phyloP scores from a whole-genome alignment of 2,329 filamentous ascomycete genomes.

The Trichoderma koningiopsis region DNA sequence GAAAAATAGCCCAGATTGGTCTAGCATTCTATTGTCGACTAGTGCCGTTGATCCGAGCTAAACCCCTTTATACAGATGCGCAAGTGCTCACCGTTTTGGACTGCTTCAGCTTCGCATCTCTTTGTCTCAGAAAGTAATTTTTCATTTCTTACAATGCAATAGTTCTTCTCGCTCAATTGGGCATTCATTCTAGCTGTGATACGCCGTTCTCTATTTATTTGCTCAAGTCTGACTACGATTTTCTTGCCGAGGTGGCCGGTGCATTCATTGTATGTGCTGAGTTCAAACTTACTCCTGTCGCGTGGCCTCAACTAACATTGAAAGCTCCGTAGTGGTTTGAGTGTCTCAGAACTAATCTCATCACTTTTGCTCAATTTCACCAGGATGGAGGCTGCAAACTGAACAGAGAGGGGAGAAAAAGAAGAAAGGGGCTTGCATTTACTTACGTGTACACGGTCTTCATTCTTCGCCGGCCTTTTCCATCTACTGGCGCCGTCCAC shows the following conservation, averaged over 20 bases:
- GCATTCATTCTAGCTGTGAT: background rate
- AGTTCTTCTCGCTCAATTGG: background rate
- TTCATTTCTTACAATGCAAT: background rate
- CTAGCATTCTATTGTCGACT: slow-evolving; percentile 16
- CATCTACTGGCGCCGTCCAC: background rate
- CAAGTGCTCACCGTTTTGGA: slow-evolving; percentile 12
- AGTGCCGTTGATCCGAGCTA: background rate
- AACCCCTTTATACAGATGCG: background rate
- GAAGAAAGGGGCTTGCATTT: background rate
- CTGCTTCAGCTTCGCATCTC: background rate
- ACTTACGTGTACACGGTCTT: background rate
- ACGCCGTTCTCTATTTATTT: background rate
- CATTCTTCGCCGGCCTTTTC: background rate
- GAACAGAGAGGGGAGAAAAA: background rate
- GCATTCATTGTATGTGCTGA: background rate
- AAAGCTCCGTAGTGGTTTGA: background rate
- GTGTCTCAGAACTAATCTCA: background rate
- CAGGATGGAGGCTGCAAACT: background rate
- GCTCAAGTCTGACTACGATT: too few species aligned
- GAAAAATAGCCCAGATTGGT: background rate
- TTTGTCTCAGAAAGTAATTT: background rate
- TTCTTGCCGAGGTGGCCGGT: background rate
- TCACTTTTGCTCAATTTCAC: background rate
- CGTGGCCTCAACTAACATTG: slow-evolving; percentile 5
- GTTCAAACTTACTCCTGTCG: background rate